phyloP scores from a whole-genome alignment of 805 yeast species.

The Hanseniaspora hatyaiensis region DNA sequence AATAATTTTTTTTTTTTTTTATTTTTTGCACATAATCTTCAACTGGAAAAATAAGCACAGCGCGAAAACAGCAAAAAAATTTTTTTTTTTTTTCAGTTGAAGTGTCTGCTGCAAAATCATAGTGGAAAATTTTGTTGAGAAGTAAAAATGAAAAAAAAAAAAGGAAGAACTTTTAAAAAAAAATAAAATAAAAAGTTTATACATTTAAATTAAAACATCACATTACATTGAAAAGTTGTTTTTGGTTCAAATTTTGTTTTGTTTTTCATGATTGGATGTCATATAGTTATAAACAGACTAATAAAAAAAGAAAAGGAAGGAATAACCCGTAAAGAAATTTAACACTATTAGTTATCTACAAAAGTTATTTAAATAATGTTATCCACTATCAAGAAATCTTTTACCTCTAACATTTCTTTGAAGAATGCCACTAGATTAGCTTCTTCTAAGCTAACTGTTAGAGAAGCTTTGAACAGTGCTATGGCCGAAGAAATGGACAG shows the following conservation, averaged over 20 bases:
- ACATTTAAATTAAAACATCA: too few relatives aligned
- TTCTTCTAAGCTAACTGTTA: conserved; percentile 60
- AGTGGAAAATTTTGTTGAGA: too few relatives aligned
- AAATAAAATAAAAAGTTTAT: too few relatives aligned
- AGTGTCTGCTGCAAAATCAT: too few relatives aligned
- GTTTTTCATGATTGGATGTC: background rate
- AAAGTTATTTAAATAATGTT: conserved; percentile 12
- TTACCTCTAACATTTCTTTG: conserved; percentile 14
- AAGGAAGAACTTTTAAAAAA: too few relatives aligned
- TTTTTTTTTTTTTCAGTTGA: too few relatives aligned
- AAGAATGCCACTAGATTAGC: conserved; percentile 18
- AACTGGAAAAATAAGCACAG: too few relatives aligned
- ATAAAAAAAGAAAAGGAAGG: background rate
- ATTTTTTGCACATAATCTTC: too few relatives aligned
- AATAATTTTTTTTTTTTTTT: too few relatives aligned
- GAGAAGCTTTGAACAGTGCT: conserved; percentile 93
- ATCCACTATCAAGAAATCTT: conserved; percentile 17
- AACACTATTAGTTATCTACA: conserved; percentile 10
- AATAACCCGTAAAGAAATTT: background rate
- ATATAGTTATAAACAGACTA: background rate
- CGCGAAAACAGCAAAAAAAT: too few relatives aligned
- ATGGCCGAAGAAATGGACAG: conserved; percentile 95
- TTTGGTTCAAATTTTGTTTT: background rate
- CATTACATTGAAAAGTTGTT: too few relatives aligned
- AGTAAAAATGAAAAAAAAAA: too few relatives aligned